Base-by-base conservation (phyloP, 2,329 filamentous ascomycete species). In the Fusarium subtropicale region DNA sequence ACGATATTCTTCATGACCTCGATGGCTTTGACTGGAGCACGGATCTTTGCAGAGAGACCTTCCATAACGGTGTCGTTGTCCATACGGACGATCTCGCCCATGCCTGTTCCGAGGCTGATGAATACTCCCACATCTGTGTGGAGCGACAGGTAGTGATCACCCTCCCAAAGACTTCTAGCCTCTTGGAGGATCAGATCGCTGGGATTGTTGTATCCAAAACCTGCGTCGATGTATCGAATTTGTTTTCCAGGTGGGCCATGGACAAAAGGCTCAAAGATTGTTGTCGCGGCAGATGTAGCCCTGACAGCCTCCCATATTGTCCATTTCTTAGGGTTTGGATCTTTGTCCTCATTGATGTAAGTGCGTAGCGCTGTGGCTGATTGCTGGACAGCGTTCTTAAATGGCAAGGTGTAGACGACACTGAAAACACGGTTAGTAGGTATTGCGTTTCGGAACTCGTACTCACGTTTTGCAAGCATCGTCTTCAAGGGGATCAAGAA, bases 381-480 rank as follows among this genome's bases (percentile, higher is more conserved):
- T 39, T 39, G 36, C 36, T 39, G 36, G 7, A 39, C 36, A 3
- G n/a, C 13, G 12, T 39, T 39, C 7, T 39, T 39, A 1, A 20
- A 39, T 1, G 36, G 36, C 11, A 39, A 7, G 4, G 36, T 39
- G 4, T 13, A 39, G 2, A 39, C n/a, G 22, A 39, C 36, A 0
- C 36, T 39, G 1, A 11, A 18, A 1, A 5, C 5, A 5, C 8
- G 5, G 5, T 36, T 5, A 36, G 9, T 5, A 22, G 2, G 20
- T 22, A 22, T n/a, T 5, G 3, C 8, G 10, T n/a, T n/a, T n/a
- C 8, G 11, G 9, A 11, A 36, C 18, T 11, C n/a, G 18, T n/a
- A 39, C 36, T 22, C n/a, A 39, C 36, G 36, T 39, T 8, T 39
- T 39, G 7, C 36, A 39, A 1, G 36, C 36, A 39, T 39, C n/a